Evolutionary conservation across 169 alveolate species (phyloP).

Genomic region (Theileria parva): DNA sequence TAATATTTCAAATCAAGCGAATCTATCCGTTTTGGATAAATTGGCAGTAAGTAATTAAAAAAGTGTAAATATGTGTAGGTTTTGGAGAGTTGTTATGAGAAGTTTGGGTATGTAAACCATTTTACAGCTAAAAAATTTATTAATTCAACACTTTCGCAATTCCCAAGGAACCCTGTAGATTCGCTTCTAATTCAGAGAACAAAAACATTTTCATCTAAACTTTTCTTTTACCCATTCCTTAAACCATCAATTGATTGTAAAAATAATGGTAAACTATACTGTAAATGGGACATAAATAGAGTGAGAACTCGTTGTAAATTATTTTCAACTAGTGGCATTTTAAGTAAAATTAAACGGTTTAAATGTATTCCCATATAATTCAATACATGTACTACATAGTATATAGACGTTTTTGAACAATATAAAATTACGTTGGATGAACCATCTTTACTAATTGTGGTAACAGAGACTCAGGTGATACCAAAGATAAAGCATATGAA

Average conservation of each 20-base stretch:
- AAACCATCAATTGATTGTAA: not conserved
- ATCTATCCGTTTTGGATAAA: not conserved
- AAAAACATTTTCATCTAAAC: not conserved
- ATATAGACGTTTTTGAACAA: not conserved
- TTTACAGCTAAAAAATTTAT: not conserved
- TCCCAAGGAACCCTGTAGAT: not conserved
- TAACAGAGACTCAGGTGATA: conserved; percentile 1
- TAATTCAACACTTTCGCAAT: not conserved
- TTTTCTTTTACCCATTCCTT: not conserved
- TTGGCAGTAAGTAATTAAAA: not conserved
- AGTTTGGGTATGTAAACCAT: conserved; percentile 13
- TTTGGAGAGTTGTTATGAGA: conserved; percentile 1
- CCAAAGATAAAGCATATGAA: conserved; percentile 14
- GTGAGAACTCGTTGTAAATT: not conserved
- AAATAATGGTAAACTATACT: not conserved
- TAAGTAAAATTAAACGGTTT: not conserved
- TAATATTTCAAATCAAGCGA: not conserved
- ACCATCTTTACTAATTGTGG: not conserved
- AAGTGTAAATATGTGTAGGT: not conserved
- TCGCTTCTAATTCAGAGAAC: not conserved
- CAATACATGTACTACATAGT: not conserved
- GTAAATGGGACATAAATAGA: not conserved
- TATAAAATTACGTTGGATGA: not conserved
- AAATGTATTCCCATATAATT: not conserved
- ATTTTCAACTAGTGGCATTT: not conserved